Conservation (phyloP, 345 rosid genomes). For the Eucalyptus albens region DNA sequence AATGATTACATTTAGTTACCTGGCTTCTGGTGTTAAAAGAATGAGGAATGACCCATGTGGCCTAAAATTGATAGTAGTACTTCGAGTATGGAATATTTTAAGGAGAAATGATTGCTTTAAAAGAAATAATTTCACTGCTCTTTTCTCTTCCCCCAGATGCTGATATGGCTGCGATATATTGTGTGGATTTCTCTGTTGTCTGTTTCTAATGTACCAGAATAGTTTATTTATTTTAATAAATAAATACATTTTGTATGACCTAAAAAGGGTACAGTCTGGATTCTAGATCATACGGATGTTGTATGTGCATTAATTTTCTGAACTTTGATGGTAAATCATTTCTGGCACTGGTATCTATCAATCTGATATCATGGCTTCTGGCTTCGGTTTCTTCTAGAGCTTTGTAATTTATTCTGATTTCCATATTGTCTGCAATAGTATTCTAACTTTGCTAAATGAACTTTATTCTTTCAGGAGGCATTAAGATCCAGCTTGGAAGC, state of each 20-base stretch:
- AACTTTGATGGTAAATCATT: background rate
- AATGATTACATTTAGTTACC: background rate
- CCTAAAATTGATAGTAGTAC: background rate
- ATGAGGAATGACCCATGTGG: background rate
- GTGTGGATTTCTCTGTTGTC: background rate
- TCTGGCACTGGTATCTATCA: background rate
- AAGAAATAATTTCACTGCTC: background rate
- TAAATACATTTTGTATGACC: background rate
- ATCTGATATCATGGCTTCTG: background rate
- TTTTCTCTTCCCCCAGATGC: background rate
- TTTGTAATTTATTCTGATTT: background rate
- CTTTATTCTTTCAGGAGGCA: constrained; percentile 33
- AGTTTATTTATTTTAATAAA: background rate
- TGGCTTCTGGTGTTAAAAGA: background rate
- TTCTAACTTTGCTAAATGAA: background rate
- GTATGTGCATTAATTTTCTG: background rate
- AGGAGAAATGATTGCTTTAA: background rate
- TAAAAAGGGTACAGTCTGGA: background rate
- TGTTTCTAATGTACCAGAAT: background rate
- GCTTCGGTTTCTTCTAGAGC: background rate
- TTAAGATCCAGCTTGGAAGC: constrained; percentile 53
- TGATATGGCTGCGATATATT: background rate
- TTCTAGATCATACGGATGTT: background rate
- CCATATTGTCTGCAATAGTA: background rate
- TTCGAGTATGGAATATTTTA: background rate